Evolutionary conservation across 768 basidiomycete species (phyloP).

Genomic region (Exidia glandulosa): DNA sequence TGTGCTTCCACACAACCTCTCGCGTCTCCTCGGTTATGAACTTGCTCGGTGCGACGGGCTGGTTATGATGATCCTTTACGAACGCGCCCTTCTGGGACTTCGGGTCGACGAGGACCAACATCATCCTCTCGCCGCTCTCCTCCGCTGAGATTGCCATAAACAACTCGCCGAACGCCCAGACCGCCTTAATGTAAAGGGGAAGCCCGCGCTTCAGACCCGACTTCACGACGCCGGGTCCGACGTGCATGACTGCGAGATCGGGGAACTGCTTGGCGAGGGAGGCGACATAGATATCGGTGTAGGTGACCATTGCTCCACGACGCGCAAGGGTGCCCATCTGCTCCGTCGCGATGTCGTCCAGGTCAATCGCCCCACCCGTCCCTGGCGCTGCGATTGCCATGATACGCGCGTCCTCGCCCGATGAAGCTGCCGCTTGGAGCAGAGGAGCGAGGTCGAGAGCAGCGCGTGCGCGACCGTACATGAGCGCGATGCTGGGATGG

Average conservation of each 20-base stretch:
- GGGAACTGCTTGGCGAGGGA: conserved; percentile 2
- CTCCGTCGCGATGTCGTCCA: conserved; percentile 41
- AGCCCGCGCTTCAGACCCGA: neutral
- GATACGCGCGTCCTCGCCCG: conserved; percentile 40
- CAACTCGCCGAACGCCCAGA: neutral
- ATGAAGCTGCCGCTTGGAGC: conserved; percentile 31
- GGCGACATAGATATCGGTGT: neutral
- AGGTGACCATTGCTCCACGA: neutral
- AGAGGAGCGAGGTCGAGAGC: conserved; percentile 33
- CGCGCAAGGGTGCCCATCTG: conserved; percentile 14
- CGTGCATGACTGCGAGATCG: neutral
- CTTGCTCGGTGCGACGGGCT: neutral
- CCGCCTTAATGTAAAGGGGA: neutral
- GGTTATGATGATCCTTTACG: neutral
- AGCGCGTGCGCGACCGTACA: conserved; percentile 43
- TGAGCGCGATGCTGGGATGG: conserved; percentile 33
- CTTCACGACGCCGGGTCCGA: neutral
- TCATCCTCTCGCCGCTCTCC: conserved; percentile 16
- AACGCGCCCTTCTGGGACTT: neutral
- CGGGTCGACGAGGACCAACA: conserved; percentile 8
- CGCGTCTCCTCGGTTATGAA: neutral
- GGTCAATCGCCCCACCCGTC: conserved; percentile 26
- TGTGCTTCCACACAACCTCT: neutral
- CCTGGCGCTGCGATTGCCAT: conserved; percentile 32
- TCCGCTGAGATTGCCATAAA: neutral